Evolutionary conservation across 805 yeast species (phyloP).

Genomic region (Yamadazyma sp.): DNA sequence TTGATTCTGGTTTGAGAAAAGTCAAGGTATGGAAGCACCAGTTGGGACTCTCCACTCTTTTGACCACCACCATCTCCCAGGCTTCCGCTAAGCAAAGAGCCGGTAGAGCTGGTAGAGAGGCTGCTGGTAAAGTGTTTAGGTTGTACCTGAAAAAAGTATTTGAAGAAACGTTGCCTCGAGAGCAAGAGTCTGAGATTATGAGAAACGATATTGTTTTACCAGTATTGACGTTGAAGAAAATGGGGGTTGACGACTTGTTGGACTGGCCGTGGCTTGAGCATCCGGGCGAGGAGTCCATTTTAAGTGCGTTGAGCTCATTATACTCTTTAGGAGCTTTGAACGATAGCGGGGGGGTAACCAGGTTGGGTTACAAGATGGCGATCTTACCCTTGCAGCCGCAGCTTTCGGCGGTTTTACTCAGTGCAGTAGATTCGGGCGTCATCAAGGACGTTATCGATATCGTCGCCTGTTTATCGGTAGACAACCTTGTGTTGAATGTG

Average conservation of each 20-base stretch:
- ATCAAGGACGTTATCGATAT: slow-evolving; percentile 77
- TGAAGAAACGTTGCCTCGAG: slow-evolving; percentile 53
- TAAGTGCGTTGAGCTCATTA: slow-evolving; percentile 75
- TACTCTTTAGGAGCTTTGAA: slow-evolving; percentile 78
- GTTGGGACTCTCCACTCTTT: slow-evolving; percentile 84
- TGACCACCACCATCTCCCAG: slow-evolving; percentile 89
- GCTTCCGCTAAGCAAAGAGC: slow-evolving; percentile 69
- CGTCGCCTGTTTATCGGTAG: slow-evolving; percentile 90
- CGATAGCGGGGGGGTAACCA: slow-evolving; percentile 72
- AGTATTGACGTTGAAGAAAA: slow-evolving; percentile 74
- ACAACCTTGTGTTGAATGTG: slow-evolving; percentile 80
- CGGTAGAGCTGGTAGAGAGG: slow-evolving; percentile 92
- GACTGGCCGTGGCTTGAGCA: slow-evolving; percentile 92
- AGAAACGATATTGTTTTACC: slow-evolving; percentile 86
- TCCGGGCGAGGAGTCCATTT: slow-evolving; percentile 77
- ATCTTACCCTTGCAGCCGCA: slow-evolving; percentile 91
- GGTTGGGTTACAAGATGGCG: slow-evolving; percentile 82
- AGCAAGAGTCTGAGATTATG: slow-evolving; percentile 91
- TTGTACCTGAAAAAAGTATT: slow-evolving; percentile 77
- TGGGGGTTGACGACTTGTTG: slow-evolving; percentile 79
- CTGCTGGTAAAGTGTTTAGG: slow-evolving; percentile 81
- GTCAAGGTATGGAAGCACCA: slow-evolving; percentile 95
- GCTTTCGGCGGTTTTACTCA: slow-evolving; percentile 77
- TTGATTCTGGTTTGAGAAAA: slow-evolving; percentile 90
- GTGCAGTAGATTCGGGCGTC: slow-evolving; percentile 61